A percentile compares a stretch with the other conserved stretches of the same genome.
Conservation (phyloP, 164 flowering plant genomes). For the Stephania japonica region DNA sequence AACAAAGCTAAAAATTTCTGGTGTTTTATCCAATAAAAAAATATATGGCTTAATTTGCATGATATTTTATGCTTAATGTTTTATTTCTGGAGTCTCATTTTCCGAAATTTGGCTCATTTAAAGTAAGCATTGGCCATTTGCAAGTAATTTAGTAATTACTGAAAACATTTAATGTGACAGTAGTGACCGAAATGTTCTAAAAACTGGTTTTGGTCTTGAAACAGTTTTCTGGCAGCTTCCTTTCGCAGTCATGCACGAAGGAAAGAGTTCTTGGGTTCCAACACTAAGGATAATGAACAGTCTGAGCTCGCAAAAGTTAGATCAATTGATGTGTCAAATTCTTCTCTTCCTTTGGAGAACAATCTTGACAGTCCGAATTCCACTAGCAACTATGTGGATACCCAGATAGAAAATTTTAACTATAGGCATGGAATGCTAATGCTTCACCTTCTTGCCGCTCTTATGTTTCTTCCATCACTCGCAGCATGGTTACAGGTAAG, state of each 20-base stretch:
- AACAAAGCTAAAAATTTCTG: too few species aligned
- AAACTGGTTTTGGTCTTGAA: slow-evolving; percentile 30
- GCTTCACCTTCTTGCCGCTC: slow-evolving; percentile 61
- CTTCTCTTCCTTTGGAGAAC: slow-evolving; percentile 32
- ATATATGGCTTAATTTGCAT: too few species aligned
- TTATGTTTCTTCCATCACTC: slow-evolving; percentile 87
- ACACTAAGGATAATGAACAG: slow-evolving; percentile 18
- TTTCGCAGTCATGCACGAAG: slow-evolving; percentile 59
- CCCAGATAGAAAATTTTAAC: slow-evolving; percentile 79
- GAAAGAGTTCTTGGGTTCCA: slow-evolving; percentile 36
- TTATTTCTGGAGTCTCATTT: neutral
- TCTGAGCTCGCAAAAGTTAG: slow-evolving; percentile 20
- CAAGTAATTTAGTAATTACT: neutral
- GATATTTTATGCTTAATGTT: neutral
- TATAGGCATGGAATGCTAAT: slow-evolving; percentile 74
- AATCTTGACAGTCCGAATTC: slow-evolving; percentile 42
- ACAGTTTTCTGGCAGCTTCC: slow-evolving; percentile 85
- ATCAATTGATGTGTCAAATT: slow-evolving; percentile 20
- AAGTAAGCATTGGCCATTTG: neutral
- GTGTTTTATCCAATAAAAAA: too few species aligned
- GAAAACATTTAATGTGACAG: neutral
- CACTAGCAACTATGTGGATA: slow-evolving; percentile 57
- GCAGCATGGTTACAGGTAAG: slow-evolving; percentile 87
- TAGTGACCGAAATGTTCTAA: slow-evolving; percentile 14
- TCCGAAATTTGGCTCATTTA: neutral